Evolutionary conservation across 345 rosid species (phyloP).

Genomic region (Salix purpurea): DNA sequence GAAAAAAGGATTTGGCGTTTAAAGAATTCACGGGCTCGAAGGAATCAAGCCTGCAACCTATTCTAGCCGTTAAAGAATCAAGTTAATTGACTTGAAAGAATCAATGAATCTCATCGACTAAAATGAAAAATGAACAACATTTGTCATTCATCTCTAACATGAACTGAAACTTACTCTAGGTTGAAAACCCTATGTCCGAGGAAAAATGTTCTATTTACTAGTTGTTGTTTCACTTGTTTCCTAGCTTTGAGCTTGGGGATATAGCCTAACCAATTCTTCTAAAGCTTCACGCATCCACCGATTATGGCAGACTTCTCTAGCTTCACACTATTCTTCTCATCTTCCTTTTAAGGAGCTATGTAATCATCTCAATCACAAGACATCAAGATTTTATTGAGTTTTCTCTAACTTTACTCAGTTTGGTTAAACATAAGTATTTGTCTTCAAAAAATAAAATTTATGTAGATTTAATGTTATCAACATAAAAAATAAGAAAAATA

Average conservation of each 20-base stretch:
- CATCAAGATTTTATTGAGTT: too few species aligned
- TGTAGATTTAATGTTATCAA: too few species aligned
- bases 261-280: slow-evolving; percentile 28
- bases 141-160: not conserved
- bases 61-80: not conserved
- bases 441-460: too few species aligned
- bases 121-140: too few species aligned
- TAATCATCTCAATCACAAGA: too few species aligned
- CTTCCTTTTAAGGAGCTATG: too few species aligned
- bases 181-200: not conserved
- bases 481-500: not conserved
- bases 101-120: not conserved
- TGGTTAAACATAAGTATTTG: too few species aligned
- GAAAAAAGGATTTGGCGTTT: not conserved
- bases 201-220: too few species aligned
- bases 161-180: not conserved
- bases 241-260: not conserved
- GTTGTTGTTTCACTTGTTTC: not conserved
- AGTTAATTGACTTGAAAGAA: not conserved
- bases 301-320: slow-evolving; percentile 37
- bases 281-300: slow-evolving; percentile 63
- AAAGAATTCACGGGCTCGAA: not conserved
- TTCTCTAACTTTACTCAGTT: too few species aligned
- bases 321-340: slow-evolving; percentile 19
- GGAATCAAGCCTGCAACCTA: not conserved